Evolutionary conservation across 164 flowering plant species (phyloP).

Genomic region (Piper betle): DNA sequence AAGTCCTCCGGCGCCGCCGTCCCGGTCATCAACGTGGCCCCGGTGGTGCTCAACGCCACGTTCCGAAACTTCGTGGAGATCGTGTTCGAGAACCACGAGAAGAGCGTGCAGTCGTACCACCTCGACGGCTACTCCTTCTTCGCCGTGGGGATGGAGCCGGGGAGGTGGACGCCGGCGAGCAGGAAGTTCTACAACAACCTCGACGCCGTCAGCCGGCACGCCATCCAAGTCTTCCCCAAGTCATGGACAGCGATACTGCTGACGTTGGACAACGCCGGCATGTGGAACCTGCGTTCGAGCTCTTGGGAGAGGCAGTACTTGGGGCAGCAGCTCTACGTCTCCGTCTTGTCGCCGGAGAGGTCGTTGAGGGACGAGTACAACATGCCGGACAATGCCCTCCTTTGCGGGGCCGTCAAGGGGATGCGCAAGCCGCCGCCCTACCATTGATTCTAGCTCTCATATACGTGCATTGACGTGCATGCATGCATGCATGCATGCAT

Average conservation of each 20-base stretch:
- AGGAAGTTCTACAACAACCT: slow-evolving; percentile 38
- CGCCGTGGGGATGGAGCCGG: slow-evolving; percentile 36
- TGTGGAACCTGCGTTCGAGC: slow-evolving; percentile 37
- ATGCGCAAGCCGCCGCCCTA: slow-evolving; percentile 31
- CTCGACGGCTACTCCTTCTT: slow-evolving; percentile 42
- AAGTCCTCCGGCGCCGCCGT: slow-evolving; percentile 3
- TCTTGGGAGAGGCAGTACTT: slow-evolving; percentile 26
- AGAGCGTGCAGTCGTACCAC: slow-evolving; percentile 32
- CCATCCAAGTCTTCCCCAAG: slow-evolving; percentile 40
- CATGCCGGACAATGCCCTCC: slow-evolving; percentile 14
- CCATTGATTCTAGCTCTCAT: not conserved
- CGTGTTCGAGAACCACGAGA: slow-evolving; percentile 41
- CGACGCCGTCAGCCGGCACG: slow-evolving; percentile 38
- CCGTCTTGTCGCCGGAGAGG: slow-evolving; percentile 27
- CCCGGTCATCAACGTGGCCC: slow-evolving; percentile 15
- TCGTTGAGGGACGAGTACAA: slow-evolving; percentile 39
- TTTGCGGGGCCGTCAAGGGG: slow-evolving; percentile 31
- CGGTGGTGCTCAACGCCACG: slow-evolving; percentile 11
- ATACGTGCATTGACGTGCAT: too few species aligned
- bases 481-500: too few species aligned
- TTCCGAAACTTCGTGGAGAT: slow-evolving; percentile 36
- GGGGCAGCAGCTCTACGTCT: slow-evolving; percentile 41
- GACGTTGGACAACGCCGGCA: slow-evolving; percentile 42
- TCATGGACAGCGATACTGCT: slow-evolving; percentile 40
- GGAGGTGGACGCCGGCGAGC: slow-evolving; percentile 34